phyloP scores from a whole-genome alignment of 768 basidiomycete species.

The Hypholoma sublateritium region DNA sequence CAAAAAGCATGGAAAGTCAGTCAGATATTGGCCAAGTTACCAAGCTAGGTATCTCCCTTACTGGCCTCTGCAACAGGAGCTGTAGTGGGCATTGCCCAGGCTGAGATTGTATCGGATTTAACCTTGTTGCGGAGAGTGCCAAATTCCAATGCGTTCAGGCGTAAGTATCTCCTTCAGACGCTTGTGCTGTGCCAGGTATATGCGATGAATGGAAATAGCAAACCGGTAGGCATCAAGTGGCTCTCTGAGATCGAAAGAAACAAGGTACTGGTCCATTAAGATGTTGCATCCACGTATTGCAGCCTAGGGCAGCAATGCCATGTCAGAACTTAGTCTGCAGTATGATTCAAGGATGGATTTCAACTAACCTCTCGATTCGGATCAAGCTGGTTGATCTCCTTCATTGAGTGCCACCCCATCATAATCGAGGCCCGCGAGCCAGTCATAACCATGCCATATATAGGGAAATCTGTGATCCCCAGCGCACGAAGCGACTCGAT shows the following conservation, averaged over 20 bases:
- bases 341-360: not conserved
- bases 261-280: constrained; percentile 1
- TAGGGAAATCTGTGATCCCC: constrained; percentile 6
- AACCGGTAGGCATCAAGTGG: not conserved
- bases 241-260: not conserved
- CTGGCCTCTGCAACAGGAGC: no score
- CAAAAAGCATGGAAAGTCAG: no score
- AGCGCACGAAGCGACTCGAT: constrained; percentile 6
- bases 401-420: constrained; percentile 10
- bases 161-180: no score
- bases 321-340: not conserved
- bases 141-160: no score
- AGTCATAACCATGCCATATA: constrained; percentile 4
- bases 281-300: not conserved
- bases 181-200: not conserved
- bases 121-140: no score
- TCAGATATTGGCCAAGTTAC: no score
- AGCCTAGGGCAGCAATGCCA: not conserved
- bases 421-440: constrained; percentile 4
- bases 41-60: no score
- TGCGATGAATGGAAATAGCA: not conserved
- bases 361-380: not conserved
- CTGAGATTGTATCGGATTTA: no score
- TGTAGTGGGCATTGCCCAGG: no score
- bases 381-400: no score